These are phyloP conservation scores for Talaromyces sp. DNA, from an alignment of 2,329 filamentous ascomycete genomes.

Conservation along the genomic window DNA sequence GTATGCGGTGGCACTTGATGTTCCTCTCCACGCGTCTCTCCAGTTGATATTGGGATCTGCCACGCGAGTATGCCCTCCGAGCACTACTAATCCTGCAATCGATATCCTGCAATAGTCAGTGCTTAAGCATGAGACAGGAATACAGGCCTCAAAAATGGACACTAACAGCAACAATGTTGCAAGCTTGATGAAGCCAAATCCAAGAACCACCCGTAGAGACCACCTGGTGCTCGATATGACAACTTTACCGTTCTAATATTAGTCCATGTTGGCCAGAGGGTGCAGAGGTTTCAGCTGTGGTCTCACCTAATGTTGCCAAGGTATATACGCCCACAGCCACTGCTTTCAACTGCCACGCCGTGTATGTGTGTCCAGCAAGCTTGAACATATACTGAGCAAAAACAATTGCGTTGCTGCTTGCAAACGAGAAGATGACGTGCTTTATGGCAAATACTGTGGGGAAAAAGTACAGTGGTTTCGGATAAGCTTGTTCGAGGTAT, in stretches of 20 bases:
- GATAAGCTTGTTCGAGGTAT: slow-evolving; percentile 65
- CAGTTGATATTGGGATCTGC: slow-evolving; percentile 54
- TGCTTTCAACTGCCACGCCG: slow-evolving; percentile 14
- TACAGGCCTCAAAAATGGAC: slow-evolving; percentile 3
- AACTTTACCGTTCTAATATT: slow-evolving; percentile 26
- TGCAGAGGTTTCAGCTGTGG: slow-evolving; percentile 47
- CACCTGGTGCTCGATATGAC: slow-evolving; percentile 55
- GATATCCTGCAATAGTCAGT: slow-evolving; percentile 40
- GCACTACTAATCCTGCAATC: slow-evolving; percentile 60
- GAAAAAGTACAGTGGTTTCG: slow-evolving; percentile 61
- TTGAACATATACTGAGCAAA: slow-evolving; percentile 16
- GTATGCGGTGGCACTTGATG: slow-evolving; percentile 41
- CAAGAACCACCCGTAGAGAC: slow-evolving; percentile 55
- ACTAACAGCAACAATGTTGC: slow-evolving; percentile 57
- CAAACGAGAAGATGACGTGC: slow-evolving; percentile 61
- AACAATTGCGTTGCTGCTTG: slow-evolving; percentile 60
- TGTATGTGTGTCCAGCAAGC: slow-evolving; percentile 31
- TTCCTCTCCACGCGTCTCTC: slow-evolving; percentile 52
- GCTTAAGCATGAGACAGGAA: background rate
- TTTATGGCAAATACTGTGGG: slow-evolving; percentile 63
- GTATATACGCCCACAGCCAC: slow-evolving; percentile 31
- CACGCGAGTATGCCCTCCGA: slow-evolving; percentile 54
- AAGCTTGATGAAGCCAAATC: slow-evolving; percentile 58
- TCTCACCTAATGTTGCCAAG: slow-evolving; percentile 12
- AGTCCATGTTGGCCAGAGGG: background rate